Percentiles rank a stretch among this genome's conserved stretches.
Conservation (phyloP, 345 rosid species). For the Euphorbia pulcherrima region DNA sequence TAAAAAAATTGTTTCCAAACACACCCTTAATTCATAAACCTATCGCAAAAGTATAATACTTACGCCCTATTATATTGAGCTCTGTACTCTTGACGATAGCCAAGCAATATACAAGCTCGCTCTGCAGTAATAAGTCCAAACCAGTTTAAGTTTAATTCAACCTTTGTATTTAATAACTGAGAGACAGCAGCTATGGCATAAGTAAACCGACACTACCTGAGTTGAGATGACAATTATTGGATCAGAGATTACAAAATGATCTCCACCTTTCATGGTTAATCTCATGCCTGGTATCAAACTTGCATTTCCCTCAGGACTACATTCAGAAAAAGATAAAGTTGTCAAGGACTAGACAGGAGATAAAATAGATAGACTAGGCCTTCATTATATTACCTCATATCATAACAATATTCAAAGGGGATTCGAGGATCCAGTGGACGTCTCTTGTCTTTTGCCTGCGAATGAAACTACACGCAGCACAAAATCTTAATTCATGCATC, state of each 20-base stretch:
- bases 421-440: constrained; percentile 61
- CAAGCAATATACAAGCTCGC: constrained; percentile 57
- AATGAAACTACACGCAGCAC: constrained; percentile 56
- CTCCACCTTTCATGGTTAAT: constrained; percentile 66
- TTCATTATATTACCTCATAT: constrained; percentile 50
- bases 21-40: not conserved
- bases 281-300: constrained; percentile 66
- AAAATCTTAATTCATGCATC: not conserved
- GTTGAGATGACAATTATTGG: constrained; percentile 69
- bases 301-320: constrained; percentile 57
- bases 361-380: not conserved
- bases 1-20: no score
- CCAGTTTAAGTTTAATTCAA: not conserved
- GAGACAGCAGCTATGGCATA: not conserved
- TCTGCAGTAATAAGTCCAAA: constrained; percentile 34
- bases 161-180: constrained; percentile 5
- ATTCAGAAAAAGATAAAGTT: constrained; percentile 18
- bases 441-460: constrained; percentile 58
- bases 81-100: constrained; percentile 67
- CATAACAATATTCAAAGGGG: constrained; percentile 76
- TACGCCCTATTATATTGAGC: constrained; percentile 75
- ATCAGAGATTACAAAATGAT: constrained; percentile 55
- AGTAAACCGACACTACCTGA: constrained; percentile 33
- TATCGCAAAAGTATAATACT: constrained; percentile 21
- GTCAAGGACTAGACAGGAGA: not conserved